Evolutionary conservation across 2,329 filamentous ascomycete genomes (phyloP), one percentile per base, ranked within the genome.

Genomic region (Pseudocercospora pini-densiflorae): DNA sequence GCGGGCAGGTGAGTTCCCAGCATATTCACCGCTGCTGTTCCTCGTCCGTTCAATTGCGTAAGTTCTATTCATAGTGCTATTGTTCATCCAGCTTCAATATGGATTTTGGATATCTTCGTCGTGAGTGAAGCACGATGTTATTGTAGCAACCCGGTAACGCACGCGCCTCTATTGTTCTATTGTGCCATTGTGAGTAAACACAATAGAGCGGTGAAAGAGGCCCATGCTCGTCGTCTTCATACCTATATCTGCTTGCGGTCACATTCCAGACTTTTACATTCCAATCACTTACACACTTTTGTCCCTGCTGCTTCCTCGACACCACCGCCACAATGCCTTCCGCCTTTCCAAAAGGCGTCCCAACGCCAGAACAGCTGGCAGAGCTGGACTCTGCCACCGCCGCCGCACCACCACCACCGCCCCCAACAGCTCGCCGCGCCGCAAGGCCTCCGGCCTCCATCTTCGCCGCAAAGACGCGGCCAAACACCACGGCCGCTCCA

Each of bases 181-280:
- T 21, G 9, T 23, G 2, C 45, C 16, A 24, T 49, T 49, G 45
- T 24, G 19, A 49, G 45, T 49, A 49, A 49, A 24, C n/a, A 53
- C 51, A 54, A 54, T 54, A 29, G 51, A 54, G 51, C 21, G 33
- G 36, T 27, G 51, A 27, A 27, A 9, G 24, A 54, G 21, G 51
- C 24, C 51, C 21, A 23, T 27, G 51, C 51, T 54, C 51, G 16
- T 24, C 14, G 21, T 54, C 51, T 24, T 27, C 24, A 10, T 54
- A 54, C 51, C 24, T 54, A 54, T n/a, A 54, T 29, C 51, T 54
- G 51, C 51, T 54, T 54, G 21, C 51, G 16, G 51, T 54, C 51
- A 54, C 51, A 54, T 54, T 31, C 51, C 51, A 24, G 10, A 21
- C 19, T 21, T 49, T 49, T 24, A 24, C 45, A 49, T 49, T 49